Base-by-base conservation (phyloP, 2,329 filamentous ascomycete species). In the Aspergillus vadensis region DNA sequence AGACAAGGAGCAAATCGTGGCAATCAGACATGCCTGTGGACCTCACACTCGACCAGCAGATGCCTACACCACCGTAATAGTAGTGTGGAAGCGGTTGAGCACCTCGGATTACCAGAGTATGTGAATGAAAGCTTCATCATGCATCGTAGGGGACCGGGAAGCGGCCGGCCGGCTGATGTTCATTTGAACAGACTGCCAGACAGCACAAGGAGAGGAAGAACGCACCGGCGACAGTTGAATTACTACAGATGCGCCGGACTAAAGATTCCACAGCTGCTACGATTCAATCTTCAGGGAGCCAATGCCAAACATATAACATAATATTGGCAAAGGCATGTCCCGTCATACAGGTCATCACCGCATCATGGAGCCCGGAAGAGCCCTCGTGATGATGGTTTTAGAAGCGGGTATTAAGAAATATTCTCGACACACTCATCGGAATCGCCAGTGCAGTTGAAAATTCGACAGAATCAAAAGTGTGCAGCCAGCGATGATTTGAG, bases 381-480 rank as follows among this genome's bases (percentile, higher is more conserved):
- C 74, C 76, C 76, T 91, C 88, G 86, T 87, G 85, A 87, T 85
- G 84, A 91, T 88, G 88, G 89, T 91, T 91, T 91, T 91, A 89
- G 81, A 88, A 86, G 85, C 85, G 88, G 84, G 77, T 76, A 78
- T 60, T 58, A 65, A 72, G 72, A 62, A 72, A 83, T 81, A 72
- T 79, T 91, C 88, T 91, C 80, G 88, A 89, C 88, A 79, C 82
- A 85, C 85, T 77, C 84, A 85, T 86, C 86, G 85, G 86, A 89
- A 82, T 88, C 85, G 83, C 82, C 86, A 89, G 85, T 82, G 82
- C 83, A 85, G 83, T 36, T 87, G 80, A 74, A 70, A 32, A 43
- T 55, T 55, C 52, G 73, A 69, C 62, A 66, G 70, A 62, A 55
- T 59, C 51, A 59, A 65, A 69, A 63, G 54, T 62, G 39, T 66